Percentiles rank a stretch among this genome's conserved stretches.
phyloP scores from a whole-genome alignment of 2,329 filamentous ascomycete species.

The Beauveria rudraprayagi region DNA sequence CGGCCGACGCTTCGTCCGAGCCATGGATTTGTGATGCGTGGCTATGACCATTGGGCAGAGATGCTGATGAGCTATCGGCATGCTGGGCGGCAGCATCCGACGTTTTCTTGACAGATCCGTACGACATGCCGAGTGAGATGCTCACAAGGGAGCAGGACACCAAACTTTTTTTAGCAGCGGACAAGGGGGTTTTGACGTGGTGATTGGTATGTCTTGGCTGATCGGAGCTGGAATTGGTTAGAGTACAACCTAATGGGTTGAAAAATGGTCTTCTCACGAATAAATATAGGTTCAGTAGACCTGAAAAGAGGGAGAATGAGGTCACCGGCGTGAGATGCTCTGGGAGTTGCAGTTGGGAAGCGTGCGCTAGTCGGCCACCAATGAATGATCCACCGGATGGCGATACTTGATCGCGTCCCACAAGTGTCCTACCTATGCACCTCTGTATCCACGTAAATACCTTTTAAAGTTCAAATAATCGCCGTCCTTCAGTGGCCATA shows the following conservation, averaged over 20 bases:
- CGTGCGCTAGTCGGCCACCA: not conserved
- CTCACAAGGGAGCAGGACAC: not conserved
- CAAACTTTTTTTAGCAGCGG: not conserved
- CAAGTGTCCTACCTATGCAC: too few relatives aligned
- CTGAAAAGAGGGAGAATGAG: not conserved
- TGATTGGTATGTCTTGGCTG: not conserved
- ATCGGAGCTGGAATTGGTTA: too few relatives aligned
- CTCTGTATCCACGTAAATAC: too few relatives aligned
- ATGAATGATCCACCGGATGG: not conserved
- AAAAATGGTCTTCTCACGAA: not conserved
- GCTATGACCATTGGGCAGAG: not conserved
- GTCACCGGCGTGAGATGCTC: not conserved
- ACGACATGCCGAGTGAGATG: not conserved
- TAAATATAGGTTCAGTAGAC: not conserved
- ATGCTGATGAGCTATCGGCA: not conserved
- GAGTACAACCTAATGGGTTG: too few relatives aligned
- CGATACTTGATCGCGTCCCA: not conserved
- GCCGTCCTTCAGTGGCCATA: too few relatives aligned
- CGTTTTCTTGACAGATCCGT: conserved; percentile 3
- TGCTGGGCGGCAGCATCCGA: not conserved
- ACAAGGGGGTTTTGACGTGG: not conserved
- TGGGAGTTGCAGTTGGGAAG: not conserved
- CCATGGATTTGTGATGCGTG: not conserved
- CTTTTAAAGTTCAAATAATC: too few relatives aligned
- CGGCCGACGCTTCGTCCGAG: not conserved